These are phyloP conservation scores for Fusarium marasasianum DNA, from an alignment of 2,329 filamentous ascomycete species.

Conservation along the genomic window DNA sequence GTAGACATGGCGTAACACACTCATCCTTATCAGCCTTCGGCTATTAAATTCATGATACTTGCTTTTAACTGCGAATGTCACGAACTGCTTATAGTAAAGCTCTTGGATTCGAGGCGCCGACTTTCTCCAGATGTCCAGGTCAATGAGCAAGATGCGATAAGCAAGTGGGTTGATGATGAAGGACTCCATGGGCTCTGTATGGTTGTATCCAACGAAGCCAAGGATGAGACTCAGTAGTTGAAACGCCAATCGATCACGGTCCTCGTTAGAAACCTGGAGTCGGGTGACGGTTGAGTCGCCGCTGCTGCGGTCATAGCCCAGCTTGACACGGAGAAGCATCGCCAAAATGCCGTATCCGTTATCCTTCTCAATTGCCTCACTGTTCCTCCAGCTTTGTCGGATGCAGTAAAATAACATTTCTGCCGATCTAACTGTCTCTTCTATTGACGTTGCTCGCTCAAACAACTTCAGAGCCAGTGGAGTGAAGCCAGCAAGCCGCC, in stretches of 20 bases:
- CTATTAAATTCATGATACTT: conserved; percentile 94
- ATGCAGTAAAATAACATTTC: conserved; percentile 88
- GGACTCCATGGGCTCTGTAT: conserved; percentile 81
- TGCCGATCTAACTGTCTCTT: conserved; percentile 79
- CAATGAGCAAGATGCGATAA: conserved; percentile 90
- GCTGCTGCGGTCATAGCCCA: conserved; percentile 62
- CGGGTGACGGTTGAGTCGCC: conserved; percentile 48
- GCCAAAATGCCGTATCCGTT: conserved; percentile 92
- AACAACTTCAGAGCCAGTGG: conserved; percentile 86
- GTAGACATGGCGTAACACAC: conserved; percentile 61
- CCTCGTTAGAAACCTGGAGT: conserved; percentile 59
- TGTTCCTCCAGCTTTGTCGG: conserved; percentile 94
- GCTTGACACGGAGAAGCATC: conserved; percentile 83
- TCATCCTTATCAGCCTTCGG: conserved; percentile 86
- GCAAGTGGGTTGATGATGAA: conserved; percentile 96
- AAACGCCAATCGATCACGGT: conserved; percentile 65
- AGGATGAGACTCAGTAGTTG: conserved; percentile 81
- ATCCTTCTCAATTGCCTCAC: conserved; percentile 96
- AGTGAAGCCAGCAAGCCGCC: conserved; percentile 91
- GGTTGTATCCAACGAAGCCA: conserved; percentile 88
- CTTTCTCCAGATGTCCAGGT: conserved; percentile 91
- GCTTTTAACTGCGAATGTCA: conserved; percentile 87
- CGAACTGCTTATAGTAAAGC: conserved; percentile 92
- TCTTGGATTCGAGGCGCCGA: conserved; percentile 80
- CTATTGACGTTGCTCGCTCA: conserved; percentile 75